Conservation (phyloP, 768 basidiomycete species). For the Agaricus sinodeliciosus region DNA sequence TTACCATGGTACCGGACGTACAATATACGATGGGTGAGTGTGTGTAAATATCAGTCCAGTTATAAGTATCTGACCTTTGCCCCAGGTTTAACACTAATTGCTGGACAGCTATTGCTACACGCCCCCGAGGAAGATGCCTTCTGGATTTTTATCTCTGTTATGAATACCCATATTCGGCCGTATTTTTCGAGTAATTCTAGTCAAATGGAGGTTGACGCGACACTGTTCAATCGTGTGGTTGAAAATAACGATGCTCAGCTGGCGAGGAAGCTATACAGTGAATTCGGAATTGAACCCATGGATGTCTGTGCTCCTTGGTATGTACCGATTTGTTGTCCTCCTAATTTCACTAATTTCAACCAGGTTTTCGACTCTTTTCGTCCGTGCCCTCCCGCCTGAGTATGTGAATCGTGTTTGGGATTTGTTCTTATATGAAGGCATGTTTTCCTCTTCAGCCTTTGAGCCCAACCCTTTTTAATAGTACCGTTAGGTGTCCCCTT, state of each 20-base stretch:
- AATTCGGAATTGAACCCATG: slow-evolving; percentile 52
- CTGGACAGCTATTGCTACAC: slow-evolving; percentile 65
- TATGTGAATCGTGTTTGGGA: slow-evolving; percentile 78
- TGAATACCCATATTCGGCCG: slow-evolving; percentile 76
- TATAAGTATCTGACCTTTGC: background rate
- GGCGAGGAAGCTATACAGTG: slow-evolving; percentile 62
- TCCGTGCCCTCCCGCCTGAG: slow-evolving; percentile 55
- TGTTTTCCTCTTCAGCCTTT: slow-evolving; percentile 3
- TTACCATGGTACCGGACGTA: slow-evolving; percentile 82
- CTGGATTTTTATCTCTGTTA: slow-evolving; percentile 84
- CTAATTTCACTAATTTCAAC: background rate
- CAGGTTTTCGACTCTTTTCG: slow-evolving; percentile 74
- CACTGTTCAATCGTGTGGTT: slow-evolving; percentile 63
- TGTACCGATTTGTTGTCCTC: slow-evolving; percentile 8
- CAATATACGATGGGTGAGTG: slow-evolving; percentile 55
- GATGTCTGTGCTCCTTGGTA: slow-evolving; percentile 63
- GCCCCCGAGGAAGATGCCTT: slow-evolving; percentile 87
- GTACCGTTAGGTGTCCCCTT: slow-evolving; percentile 54
- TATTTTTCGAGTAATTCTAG: slow-evolving; percentile 59
- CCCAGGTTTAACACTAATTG: slow-evolving; percentile 61
- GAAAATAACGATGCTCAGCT: slow-evolving; percentile 52
- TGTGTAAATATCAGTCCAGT: slow-evolving; percentile 5
- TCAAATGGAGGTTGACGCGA: slow-evolving; percentile 73
- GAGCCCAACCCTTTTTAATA: background rate
- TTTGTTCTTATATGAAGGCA: slow-evolving; percentile 77